Base-by-base conservation (phyloP, 805 yeast species). In the Yarrowia yakushimensis region DNA sequence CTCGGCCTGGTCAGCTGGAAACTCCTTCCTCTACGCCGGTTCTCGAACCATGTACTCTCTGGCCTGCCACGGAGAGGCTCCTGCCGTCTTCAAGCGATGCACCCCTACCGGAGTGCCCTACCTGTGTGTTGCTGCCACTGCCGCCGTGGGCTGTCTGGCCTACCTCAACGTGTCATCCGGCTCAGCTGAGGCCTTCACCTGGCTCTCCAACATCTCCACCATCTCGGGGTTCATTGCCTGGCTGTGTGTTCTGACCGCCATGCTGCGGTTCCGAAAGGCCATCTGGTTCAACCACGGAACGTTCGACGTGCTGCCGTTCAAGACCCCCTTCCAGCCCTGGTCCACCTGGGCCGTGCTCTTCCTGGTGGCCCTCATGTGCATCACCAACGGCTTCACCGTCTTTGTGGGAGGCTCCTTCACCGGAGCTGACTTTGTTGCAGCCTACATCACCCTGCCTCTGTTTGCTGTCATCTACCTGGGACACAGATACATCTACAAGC, bases 331-430 rank as follows among this genome's bases (percentile, higher is more conserved):
- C 25, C 87, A 84, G 72, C 85, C 88, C 41, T 80, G 75, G 66
- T 81, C 85, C 55, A 80, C 87, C 4, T 85, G 81, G 69, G 81
- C 81, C 64, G 79, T 83, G 7, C 72, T 85, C 33, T 67, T 76
- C 39, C 71, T 84, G 65, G 78, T 85, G 63, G 64, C 78, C 5
- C 30, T 87, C n/a, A 69, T 87, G 60, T 75, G 85, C 30, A 59
- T 87, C 48, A 86, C 91, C n/a, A 87, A 87, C 68, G 92, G 92
- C 63, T 87, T 85, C 70, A 85, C 81, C 2, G 86, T 83, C 5
- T 86, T 87, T 73, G 80, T 87, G 64, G 78, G 78, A 18, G 71
- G 69, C 28, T 68, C 73, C 55, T 85, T 85, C 77, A 78, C 77
- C 13, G 79, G 72, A 0, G 72, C 81, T 7, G 85, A 85, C 71